Evolutionary conservation across 495 filamentous ascomycete genomes (phyloP), one percentile per base, ranked within the genome.

Genomic region (Tuber magnatum): DNA sequence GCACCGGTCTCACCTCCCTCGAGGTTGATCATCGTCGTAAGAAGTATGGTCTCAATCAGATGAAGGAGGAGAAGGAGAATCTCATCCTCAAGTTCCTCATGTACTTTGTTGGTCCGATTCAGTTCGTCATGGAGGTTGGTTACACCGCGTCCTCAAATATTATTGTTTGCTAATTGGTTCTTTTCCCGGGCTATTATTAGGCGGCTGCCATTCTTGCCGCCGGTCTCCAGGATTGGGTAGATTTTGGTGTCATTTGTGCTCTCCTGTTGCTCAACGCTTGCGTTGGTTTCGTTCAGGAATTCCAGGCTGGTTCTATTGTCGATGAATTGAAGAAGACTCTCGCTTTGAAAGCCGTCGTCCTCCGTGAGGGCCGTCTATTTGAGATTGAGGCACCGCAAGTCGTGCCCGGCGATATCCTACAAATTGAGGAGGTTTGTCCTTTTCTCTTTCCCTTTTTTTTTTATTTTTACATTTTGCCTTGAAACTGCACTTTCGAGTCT

Each of bases 321-420:
- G 91, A 93, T n/a, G 91, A 92, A 80, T 86, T 97, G 83, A 95
- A 95, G 87, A 92, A 94, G 85, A 94, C 91, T 39, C 89, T 97
- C 56, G 93, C 93, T 71, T 88, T 94, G 42, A 94, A 92, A 86
- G 93, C 93, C 81, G 88, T 90, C 61, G 92, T 95, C 79, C 87
- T 95, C 80, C 92, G 93, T 84, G 90, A 94, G 82, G 90, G 91
- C 79, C 83, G 85, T 68, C 86, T 91, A 72, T 85, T 87, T 75
- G 93, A 97, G 82, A 85, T 97, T 76, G 90, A 91, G 82, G 89
- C 92, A 72, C 87, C 90, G 73, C 89, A 92, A 73, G 90, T 97
- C 74, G 94, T 97, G 61, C 92, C 93, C 71, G 94, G 94, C 81
- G 94, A 97, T 87, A 93, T 97, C 81, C 85, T 97, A 75, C 89